Conservation (phyloP, 345 rosid species). For the Zanthoxylum bungeanum region DNA sequence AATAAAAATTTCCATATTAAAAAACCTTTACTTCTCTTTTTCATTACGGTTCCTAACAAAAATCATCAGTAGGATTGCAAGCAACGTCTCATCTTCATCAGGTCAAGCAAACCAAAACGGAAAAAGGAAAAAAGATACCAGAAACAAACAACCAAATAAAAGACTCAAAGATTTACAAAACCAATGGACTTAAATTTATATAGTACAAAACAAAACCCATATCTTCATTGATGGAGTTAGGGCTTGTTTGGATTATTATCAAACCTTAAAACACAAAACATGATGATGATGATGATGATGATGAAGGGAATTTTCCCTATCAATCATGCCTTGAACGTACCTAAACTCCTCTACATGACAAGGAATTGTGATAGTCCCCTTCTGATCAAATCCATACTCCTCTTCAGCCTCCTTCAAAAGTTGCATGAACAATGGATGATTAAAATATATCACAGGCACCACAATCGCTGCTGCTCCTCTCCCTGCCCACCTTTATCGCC, state of each 20-base stretch:
- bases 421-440: constrained; percentile 61
- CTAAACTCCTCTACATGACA: constrained; percentile 55
- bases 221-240: too few relatives aligned
- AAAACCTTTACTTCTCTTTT: too few relatives aligned
- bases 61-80: constrained; percentile 17
- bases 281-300: constrained; percentile 51
- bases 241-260: too few relatives aligned
- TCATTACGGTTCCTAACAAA: too few relatives aligned
- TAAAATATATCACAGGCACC: constrained; percentile 52
- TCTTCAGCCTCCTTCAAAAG: constrained; percentile 59
- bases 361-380: constrained; percentile 62
- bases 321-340: constrained; percentile 55
- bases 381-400: constrained; percentile 65
- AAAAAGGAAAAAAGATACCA: background rate
- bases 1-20: too few relatives aligned
- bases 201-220: constrained; percentile 10
- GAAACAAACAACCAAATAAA: too few relatives aligned
- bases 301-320: constrained; percentile 47
- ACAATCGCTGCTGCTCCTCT: constrained; percentile 48
- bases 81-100: constrained; percentile 21
- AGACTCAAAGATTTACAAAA: too few relatives aligned
- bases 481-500: constrained; percentile 57
- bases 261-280: constrained; percentile 65
- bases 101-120: constrained; percentile 7
- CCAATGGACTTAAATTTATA: too few relatives aligned